Base-by-base conservation (phyloP, 305 asterid species). In the Fraxinus sp. region DNA sequence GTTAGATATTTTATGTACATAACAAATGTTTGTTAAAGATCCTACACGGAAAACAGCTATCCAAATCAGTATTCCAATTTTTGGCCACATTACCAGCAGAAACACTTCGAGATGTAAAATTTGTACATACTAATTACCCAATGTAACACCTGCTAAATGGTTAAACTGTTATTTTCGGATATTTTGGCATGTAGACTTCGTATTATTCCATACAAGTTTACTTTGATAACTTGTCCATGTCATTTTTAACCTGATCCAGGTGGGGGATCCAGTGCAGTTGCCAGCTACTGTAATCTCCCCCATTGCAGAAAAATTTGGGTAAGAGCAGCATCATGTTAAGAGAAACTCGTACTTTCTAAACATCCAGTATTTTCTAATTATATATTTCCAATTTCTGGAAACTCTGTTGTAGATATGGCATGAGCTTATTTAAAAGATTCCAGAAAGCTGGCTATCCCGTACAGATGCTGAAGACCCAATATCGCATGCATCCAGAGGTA, bases 401-500 rank as follows among this genome's bases (percentile, higher is more conserved):
- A 49, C 14, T 75, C 28, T 76, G 59, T 37, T 84, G 71, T 82
- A 95, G 99, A 76, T 97, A 97, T 79, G 93, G 94, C 77, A 90
- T 88, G 92, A 95, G 99, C 89, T 90, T 97, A 88, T 97, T 97
- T 84, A 89, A 95, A 86, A 92, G 99, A 85, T 90, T 97, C 84
- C 98, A 97, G 86, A 86, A 14, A 84, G 98, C 98, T 24, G 98
- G 98, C 79, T 95, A 97, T 90, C 98, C 99, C 16, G 98, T 97
- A 81, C 96, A 91, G 90, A 95, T 97, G 97, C 95, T 97, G 89
- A 97, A 91, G 92, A 97, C 98, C 81, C 99, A 97, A 87, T 97
- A 97, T 85, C 97, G 99, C 80, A 97, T 97, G 99, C 93, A 97
- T 85, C 99, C 99, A 33, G 97, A 97, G 98, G 99, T 96, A 57